These are phyloP conservation scores for Neurospora sp. DNA, from an alignment of 495 filamentous ascomycete genomes.

Conservation along the genomic window DNA sequence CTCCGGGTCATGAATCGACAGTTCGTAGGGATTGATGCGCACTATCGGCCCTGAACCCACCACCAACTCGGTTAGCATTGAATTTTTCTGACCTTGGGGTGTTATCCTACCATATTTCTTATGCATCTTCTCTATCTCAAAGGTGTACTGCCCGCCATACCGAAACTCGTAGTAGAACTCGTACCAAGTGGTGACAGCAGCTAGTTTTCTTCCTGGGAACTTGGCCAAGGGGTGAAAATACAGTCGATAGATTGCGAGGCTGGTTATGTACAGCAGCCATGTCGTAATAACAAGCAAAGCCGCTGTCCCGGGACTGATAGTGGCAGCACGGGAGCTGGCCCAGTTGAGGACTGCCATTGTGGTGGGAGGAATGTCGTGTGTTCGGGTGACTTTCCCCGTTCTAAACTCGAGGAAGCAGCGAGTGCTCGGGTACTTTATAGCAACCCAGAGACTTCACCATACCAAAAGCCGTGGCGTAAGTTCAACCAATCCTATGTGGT, in stretches of 20 bases:
- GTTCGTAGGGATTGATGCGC: slow-evolving; percentile 40
- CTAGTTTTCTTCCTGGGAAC: slow-evolving; percentile 37
- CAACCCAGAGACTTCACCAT: background rate
- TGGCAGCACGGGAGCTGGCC: background rate
- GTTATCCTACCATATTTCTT: slow-evolving; percentile 24
- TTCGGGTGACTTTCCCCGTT: background rate
- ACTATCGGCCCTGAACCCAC: slow-evolving; percentile 34
- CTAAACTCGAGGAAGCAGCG: background rate
- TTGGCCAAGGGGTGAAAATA: slow-evolving; percentile 24
- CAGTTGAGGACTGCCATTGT: background rate
- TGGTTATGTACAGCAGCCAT: background rate
- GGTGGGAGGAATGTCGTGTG: background rate
- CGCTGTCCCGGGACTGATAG: background rate
- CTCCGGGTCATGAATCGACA: slow-evolving; percentile 37
- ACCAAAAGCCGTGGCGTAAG: background rate
- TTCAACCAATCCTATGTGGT: background rate
- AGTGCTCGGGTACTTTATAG: background rate
- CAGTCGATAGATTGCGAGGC: slow-evolving; percentile 13
- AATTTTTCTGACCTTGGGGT: background rate
- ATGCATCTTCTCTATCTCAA: slow-evolving; percentile 31
- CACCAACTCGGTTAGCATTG: background rate
- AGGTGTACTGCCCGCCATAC: slow-evolving; percentile 24
- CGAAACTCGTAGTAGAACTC: slow-evolving; percentile 37
- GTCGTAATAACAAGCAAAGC: background rate
- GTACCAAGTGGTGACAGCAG: slow-evolving; percentile 32